phyloP scores from a whole-genome alignment of 2,329 filamentous ascomycete species.

The Alternaria postmessia region DNA sequence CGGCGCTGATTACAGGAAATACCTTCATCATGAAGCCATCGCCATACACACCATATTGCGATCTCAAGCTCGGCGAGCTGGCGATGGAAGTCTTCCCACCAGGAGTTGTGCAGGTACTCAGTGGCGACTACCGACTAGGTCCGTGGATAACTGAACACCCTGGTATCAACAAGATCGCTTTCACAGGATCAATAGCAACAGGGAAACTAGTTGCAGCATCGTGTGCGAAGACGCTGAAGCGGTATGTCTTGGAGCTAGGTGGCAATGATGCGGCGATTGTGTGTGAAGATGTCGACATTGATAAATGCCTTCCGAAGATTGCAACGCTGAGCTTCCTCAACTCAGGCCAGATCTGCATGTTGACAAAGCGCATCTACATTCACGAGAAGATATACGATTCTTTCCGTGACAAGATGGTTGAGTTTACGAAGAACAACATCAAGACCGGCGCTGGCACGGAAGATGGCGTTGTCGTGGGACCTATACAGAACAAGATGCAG shows the following conservation, averaged over 20 bases:
- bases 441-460: conserved; percentile 30
- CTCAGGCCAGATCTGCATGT: conserved; percentile 58
- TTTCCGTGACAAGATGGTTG: conserved; percentile 50
- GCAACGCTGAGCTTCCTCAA: conserved; percentile 61
- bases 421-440: conserved; percentile 54
- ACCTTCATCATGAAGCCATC: conserved; percentile 65
- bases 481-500: background rate
- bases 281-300: conserved; percentile 60
- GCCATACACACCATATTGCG: conserved; percentile 64
- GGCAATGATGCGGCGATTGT: conserved; percentile 69
- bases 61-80: conserved; percentile 67
- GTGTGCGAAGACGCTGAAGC: conserved; percentile 65
- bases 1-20: conserved; percentile 65
- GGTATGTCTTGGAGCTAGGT: conserved; percentile 60
- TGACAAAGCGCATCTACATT: conserved; percentile 43
- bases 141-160: conserved; percentile 67
- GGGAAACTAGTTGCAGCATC: conserved; percentile 67
- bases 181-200: conserved; percentile 68
- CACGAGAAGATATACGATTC: conserved; percentile 46
- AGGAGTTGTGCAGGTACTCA: conserved; percentile 67
- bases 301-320: conserved; percentile 50
- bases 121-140: conserved; percentile 67
- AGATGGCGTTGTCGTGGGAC: background rate
- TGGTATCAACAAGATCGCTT: conserved; percentile 67
- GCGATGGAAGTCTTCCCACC: conserved; percentile 66